phyloP scores from a whole-genome alignment of 495 filamentous ascomycete genomes.

The Sabuloglossum arenarium region DNA sequence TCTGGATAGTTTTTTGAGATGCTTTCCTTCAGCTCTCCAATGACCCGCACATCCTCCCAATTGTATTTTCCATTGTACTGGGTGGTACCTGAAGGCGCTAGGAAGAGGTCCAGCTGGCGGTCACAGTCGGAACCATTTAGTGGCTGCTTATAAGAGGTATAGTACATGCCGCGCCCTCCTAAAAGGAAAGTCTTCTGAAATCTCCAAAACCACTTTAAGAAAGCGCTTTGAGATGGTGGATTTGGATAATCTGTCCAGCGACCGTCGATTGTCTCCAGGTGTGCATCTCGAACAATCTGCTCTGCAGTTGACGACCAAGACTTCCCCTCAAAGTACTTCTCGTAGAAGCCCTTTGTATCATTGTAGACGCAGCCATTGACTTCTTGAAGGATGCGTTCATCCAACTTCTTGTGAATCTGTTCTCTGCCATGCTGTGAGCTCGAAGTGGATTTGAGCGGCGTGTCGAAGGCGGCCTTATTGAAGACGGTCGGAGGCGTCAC shows the following conservation, averaged over 20 bases:
- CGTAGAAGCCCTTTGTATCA: conserved; percentile 12
- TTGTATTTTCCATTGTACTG: conserved; percentile 2
- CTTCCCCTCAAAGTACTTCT: conserved; percentile 9
- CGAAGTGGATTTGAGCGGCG: conserved; percentile 13
- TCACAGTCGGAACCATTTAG: neutral
- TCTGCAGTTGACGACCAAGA: conserved; percentile 3
- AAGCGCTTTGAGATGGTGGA: neutral
- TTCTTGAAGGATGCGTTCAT: conserved; percentile 15
- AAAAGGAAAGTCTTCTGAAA: no score
- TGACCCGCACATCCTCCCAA: neutral
- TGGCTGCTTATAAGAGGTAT: neutral
- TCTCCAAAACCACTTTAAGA: no score
- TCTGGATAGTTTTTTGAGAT: no score
- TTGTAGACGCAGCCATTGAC: conserved; percentile 13
- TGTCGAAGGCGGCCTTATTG: conserved; percentile 12
- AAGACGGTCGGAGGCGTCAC: conserved; percentile 4
- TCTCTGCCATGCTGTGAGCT: conserved; percentile 13
- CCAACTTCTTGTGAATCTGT: conserved; percentile 15
- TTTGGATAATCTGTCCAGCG: conserved; percentile 7
- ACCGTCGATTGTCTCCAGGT: neutral
- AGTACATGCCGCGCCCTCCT: neutral
- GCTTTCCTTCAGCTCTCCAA: no score
- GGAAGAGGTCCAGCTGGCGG: conserved; percentile 6
- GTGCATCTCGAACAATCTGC: conserved; percentile 4
- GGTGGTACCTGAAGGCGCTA: conserved; percentile 2